These are phyloP conservation scores for Pinus taeda DNA, from an alignment of 75 land plant genomes.

Conservation along the genomic window DNA sequence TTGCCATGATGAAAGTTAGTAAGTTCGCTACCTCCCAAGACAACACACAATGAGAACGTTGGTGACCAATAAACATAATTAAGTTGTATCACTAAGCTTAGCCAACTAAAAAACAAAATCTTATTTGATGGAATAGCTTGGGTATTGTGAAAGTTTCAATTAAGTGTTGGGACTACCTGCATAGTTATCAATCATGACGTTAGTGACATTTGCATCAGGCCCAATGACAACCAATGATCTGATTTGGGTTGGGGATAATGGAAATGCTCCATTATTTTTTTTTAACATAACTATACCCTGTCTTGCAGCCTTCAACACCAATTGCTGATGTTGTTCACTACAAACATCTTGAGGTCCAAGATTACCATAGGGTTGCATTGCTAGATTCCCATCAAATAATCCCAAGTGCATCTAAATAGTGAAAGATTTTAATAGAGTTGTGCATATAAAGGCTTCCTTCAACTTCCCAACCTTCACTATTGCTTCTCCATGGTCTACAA, in stretches of 20 bases:
- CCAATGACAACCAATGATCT: constrained; percentile 74
- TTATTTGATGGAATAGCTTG: neutral
- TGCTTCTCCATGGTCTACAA: constrained; percentile 36
- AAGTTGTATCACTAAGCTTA: no score
- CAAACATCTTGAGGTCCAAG: constrained; percentile 76
- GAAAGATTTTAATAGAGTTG: constrained; percentile 53
- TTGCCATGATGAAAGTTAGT: no score
- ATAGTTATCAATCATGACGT: constrained; percentile 76
- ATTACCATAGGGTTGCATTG: constrained; percentile 35
- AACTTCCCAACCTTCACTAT: constrained; percentile 54
- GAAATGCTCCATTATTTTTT: constrained; percentile 27
- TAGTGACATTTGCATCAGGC: constrained; percentile 55
- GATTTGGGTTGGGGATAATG: constrained; percentile 23
- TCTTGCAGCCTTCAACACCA: constrained; percentile 35
- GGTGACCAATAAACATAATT: no score
- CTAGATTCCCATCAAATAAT: no score
- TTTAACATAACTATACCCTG: constrained; percentile 42
- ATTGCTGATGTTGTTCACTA: constrained; percentile 29
- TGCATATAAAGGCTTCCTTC: constrained; percentile 42
- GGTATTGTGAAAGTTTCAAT: neutral
- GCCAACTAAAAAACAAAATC: no score
- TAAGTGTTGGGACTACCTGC: constrained; percentile 41
- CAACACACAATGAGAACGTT: no score
- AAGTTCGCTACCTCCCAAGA: no score
- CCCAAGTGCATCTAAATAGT: constrained; percentile 18